Base-by-base conservation (phyloP, 768 basidiomycete species). In the Candolleomyces eurysporus region DNA sequence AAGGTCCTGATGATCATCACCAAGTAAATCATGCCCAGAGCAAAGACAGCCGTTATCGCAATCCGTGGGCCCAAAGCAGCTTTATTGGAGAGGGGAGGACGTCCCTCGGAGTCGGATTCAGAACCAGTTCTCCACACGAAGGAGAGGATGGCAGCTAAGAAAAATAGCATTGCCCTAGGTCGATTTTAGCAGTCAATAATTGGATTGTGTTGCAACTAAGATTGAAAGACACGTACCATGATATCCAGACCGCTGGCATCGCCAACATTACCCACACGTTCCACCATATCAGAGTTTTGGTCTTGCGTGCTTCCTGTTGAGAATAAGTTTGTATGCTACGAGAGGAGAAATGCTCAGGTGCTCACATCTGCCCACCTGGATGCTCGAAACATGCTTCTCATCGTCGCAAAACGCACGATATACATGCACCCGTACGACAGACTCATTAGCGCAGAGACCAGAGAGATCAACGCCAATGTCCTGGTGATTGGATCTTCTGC, bases 51-150 rank as follows among this genome's bases (percentile, higher is more conserved):
- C 0, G 90, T 84, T 51, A 91, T 74, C 0, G 73, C 78, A 22
- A 89, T 74, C 19, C 90, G 82, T 3, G 85, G 78, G 3, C 76
- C 83, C 4, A 88, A 70, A 0, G 78, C 80, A 4, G 75, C 78
- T 0, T 60, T 60, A 0, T 74, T 65, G 4, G 75, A 70, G 0
- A 87, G 76, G 7, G 75, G 75, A 13, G 67, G 63, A 2, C 76
- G 75, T 46, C 69, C 63, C 3, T 68, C 49, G 2, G 74, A 67
- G 58, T 88, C 82, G 13, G 69, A 43, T 1, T 74, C 73, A 0
- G 84, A 79, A 16, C 87, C 88, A 0, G 84, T 84, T 49, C 87
- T 82, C 90, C 90, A 91, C 55, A 90, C 84, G 62, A 83, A 91
- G 7, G 85, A 79, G 36, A 89, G 76, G 65, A 91, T 87, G 13